Base-by-base conservation (phyloP, 2,329 filamentous ascomycete species). In the Aspergillus eucalypticola region DNA sequence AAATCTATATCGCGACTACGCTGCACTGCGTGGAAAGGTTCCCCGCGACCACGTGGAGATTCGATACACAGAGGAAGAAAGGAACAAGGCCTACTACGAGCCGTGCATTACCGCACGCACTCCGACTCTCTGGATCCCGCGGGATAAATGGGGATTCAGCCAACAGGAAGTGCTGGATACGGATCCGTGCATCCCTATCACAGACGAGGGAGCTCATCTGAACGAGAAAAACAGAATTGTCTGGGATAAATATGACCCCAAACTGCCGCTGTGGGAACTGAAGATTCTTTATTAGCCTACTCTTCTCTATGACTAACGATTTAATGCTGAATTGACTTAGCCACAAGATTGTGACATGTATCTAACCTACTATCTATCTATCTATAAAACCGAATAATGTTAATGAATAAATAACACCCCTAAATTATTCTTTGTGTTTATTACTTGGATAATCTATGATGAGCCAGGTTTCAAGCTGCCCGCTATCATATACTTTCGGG, bases 81-180 rank as follows among this genome's bases (percentile, higher is more conserved):
- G 88, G 64, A 79, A 81, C 4, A 83, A 89, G 38, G 92, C 90
- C 0, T 94, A 91, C 75, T 85, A 85, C 71, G 87, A 92, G 64
- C 91, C 91, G 0, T 86, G 89, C 0, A 83, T 94, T 66, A 84
- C 77, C 11, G 82, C 84, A 60, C 66, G 81, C 54, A 78, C 84
- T 3, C 90, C 90, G 0, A 79, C 89, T 38, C 78, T 96, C 3
- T 96, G 92, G 92, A 90, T 96, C 25, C 91, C 92, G 0, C 81
- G 85, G 58, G 92, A 96, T 70, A 77, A 82, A 1, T 86, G 87
- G 51, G 90, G 91, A 3, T 84, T 96, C 39, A 91, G 88, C 56
- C 83, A 82, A 64, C 88, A 93, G 70, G 91, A 96, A 75, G 81
- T 95, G 35, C 80, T 82, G n/a, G 88, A 92, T 64, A 91, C 90